A percentile compares a stretch with the other conserved stretches of the same genome.
These are phyloP conservation scores for Atractiella rhizophila DNA, from an alignment of 768 basidiomycete genomes.

Conservation along the genomic window DNA sequence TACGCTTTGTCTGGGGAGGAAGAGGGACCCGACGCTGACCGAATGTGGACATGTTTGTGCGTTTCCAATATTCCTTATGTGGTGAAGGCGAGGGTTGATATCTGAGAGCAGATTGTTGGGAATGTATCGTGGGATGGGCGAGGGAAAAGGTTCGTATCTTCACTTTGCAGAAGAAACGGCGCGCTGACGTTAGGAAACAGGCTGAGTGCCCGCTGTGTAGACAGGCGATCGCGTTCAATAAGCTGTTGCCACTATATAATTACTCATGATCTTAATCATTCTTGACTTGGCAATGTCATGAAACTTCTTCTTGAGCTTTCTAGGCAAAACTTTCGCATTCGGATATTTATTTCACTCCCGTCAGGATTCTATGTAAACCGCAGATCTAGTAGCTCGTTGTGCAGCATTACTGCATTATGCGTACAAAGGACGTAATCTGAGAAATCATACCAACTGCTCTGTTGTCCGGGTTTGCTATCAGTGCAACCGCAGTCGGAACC, in stretches of 20 bases:
- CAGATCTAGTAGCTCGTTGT: too few relatives aligned
- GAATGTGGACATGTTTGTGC: slow-evolving; percentile 18
- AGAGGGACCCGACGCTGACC: slow-evolving; percentile 14
- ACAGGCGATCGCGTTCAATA: not conserved
- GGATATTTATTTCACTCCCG: too few relatives aligned
- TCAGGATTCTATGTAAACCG: too few relatives aligned
- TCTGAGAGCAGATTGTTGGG: slow-evolving; percentile 18
- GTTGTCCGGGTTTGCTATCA: slow-evolving; percentile 3
- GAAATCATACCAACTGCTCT: slow-evolving; percentile 1
- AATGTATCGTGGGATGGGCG: slow-evolving; percentile 17
- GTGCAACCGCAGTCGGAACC: too few relatives aligned
- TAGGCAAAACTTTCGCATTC: too few relatives aligned
- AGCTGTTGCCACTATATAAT: not conserved
- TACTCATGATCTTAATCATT: not conserved
- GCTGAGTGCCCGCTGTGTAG: not conserved
- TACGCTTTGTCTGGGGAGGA: slow-evolving; percentile 16
- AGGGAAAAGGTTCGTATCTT: slow-evolving; percentile 18
- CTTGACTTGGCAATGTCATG: not conserved
- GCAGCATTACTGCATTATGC: too few relatives aligned
- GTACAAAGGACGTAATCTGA: too few relatives aligned
- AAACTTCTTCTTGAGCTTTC: not conserved
- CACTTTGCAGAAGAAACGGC: too few relatives aligned
- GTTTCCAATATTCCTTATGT: not conserved
- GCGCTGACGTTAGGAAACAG: too few relatives aligned
- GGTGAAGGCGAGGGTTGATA: fast-evolving